Evolutionary conservation across 2,329 filamentous ascomycete genomes (phyloP).

Genomic region (Gaeumannomyces tritici): DNA sequence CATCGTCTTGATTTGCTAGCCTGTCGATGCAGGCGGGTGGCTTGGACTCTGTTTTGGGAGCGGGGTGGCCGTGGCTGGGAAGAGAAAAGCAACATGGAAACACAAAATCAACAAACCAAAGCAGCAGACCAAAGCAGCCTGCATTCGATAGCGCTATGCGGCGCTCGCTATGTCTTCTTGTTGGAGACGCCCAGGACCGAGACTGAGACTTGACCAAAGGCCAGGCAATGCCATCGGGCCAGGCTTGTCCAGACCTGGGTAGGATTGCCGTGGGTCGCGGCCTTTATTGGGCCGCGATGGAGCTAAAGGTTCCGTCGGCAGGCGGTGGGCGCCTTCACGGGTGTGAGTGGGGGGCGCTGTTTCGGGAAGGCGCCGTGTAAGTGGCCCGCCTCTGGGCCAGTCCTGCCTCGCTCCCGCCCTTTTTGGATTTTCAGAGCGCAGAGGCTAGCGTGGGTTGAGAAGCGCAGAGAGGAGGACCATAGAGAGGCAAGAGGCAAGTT

Average conservation of each 20-base stretch:
- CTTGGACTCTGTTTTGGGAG: neutral
- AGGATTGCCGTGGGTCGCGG: neutral
- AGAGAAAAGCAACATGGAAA: neutral
- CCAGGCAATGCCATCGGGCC: neutral
- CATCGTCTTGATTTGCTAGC: neutral
- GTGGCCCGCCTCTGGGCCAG: neutral
- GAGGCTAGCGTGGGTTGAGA: too few species aligned
- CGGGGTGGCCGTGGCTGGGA: neutral
- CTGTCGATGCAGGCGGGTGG: neutral
- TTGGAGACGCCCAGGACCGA: too few species aligned
- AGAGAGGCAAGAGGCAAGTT: neutral
- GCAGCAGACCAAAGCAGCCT: neutral
- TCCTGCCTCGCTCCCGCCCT: neutral
- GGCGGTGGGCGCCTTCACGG: neutral
- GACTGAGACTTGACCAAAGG: neutral
- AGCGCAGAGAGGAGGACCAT: too few species aligned
- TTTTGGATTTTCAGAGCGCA: too few species aligned
- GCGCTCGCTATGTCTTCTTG: neutral
- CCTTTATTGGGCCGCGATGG: neutral
- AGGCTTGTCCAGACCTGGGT: neutral
- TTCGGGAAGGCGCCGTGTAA: neutral
- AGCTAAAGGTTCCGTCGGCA: neutral
- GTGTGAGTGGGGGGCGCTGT: neutral
- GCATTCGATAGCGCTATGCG: neutral
- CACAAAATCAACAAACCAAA: neutral